Percentiles rank a stretch among this genome's conserved stretches.
Evolutionary conservation across 1,139 yeast genomes (phyloP).

Genomic region (Arxiozyma heterogenica): DNA sequence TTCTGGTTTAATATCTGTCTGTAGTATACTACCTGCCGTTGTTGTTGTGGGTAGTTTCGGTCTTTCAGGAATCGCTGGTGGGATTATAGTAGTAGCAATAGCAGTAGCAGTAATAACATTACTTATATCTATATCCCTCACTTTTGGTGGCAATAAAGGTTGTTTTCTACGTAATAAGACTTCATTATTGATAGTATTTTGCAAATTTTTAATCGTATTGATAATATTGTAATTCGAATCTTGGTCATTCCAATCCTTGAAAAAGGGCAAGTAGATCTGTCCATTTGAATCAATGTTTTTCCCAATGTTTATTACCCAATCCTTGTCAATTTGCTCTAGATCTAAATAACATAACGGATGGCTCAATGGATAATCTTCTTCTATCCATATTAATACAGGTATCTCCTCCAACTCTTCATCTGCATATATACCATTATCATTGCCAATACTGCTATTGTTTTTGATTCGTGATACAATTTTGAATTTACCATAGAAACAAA

Average conservation of each 20-base stretch:
- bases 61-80: neutral
- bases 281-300: conserved; percentile 72
- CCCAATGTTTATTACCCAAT: conserved; percentile 47
- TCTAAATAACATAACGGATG: conserved; percentile 58
- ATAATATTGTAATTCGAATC: conserved; percentile 2
- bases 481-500: conserved; percentile 56
- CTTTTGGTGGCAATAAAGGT: neutral
- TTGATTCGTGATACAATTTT: neutral
- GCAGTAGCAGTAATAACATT: neutral
- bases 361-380: conserved; percentile 52
- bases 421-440: conserved; percentile 15
- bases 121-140: neutral
- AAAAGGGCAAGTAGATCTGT: conserved; percentile 57
- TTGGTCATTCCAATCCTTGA: conserved; percentile 46
- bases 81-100: neutral
- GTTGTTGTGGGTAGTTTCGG: neutral
- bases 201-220: neutral
- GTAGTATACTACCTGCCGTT: neutral
- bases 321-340: conserved; percentile 36
- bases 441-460: conserved; percentile 6
- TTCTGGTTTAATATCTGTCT: neutral
- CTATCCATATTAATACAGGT: conserved; percentile 70
- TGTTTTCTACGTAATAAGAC: neutral
- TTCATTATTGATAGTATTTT: neutral
- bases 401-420: conserved; percentile 40